Conservation (phyloP, 1,139 yeast species). For the Tardiomyces blankii region DNA sequence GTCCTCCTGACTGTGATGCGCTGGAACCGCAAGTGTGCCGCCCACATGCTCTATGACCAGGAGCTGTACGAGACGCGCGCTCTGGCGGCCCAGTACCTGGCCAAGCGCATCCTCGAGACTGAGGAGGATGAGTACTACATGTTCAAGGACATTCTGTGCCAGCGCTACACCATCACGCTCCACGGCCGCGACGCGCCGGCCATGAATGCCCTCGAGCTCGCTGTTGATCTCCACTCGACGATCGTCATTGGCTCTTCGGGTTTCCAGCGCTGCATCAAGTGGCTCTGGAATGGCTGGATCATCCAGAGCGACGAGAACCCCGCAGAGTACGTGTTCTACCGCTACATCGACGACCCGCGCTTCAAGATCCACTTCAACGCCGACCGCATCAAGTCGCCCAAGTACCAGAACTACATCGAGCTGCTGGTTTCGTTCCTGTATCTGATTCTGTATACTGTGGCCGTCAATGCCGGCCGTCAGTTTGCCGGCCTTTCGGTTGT, state of each 20-base stretch:
- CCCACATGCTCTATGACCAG: conserved; percentile 55
- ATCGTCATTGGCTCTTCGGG: conserved; percentile 69
- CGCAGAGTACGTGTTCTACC: conserved; percentile 49
- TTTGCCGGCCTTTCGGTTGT: conserved; percentile 19
- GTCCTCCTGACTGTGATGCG: conserved; percentile 62
- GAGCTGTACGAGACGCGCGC: conserved; percentile 52
- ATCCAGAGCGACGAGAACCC: conserved; percentile 67
- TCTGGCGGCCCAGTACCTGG: conserved; percentile 59
- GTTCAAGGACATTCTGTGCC: conserved; percentile 69
- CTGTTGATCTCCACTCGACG: conserved; percentile 79
- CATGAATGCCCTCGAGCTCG: conserved; percentile 64
- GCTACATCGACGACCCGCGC: conserved; percentile 44
- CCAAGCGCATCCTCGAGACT: conserved; percentile 55
- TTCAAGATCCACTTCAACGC: conserved; percentile 68
- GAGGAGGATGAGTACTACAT: conserved; percentile 50
- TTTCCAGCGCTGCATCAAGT: conserved; percentile 73
- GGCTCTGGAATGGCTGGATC: conserved; percentile 95
- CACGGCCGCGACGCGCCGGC: conserved; percentile 55
- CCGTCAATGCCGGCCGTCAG: conserved; percentile 40
- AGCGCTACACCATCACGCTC: conserved; percentile 55
- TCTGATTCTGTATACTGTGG: conserved; percentile 48
- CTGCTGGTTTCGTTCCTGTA: conserved; percentile 57
- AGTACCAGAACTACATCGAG: conserved; percentile 67
- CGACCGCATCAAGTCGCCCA: conserved; percentile 72
- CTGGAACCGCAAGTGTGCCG: conserved; percentile 62